Percentiles rank a stretch among this genome's conserved stretches.
Conservation (phyloP, 2,329 filamentous ascomycete genomes). For the Monosporascus sp. region DNA sequence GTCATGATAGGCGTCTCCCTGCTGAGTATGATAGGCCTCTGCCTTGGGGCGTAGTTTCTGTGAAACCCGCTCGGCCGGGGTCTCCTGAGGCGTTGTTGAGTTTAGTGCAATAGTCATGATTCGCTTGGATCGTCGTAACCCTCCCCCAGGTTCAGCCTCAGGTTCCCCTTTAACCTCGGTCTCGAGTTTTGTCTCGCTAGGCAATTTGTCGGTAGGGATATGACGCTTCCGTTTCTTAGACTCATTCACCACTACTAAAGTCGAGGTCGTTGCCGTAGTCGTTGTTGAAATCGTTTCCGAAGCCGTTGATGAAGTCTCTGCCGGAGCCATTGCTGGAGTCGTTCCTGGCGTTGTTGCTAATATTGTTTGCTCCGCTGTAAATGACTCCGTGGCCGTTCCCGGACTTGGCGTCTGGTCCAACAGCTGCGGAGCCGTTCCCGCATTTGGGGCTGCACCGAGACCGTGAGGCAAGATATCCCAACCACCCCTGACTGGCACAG, state of each 20-base stretch:
- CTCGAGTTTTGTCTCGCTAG: background rate
- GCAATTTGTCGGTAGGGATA: background rate
- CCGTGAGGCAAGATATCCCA: slow-evolving; percentile 21
- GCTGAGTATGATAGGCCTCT: background rate
- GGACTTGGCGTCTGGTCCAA: background rate
- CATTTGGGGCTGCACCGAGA: slow-evolving; percentile 11
- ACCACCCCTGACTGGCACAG: slow-evolving; percentile 11
- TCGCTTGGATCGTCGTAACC: background rate
- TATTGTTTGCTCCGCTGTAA: too few relatives aligned
- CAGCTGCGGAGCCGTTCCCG: background rate
- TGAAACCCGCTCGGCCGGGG: background rate
- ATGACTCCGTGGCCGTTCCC: background rate
- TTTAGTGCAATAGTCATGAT: background rate
- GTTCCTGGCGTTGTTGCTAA: background rate
- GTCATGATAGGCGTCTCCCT: background rate
- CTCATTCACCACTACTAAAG: background rate
- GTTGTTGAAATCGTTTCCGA: background rate
- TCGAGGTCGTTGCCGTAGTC: background rate
- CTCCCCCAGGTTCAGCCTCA: background rate
- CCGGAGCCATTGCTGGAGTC: background rate
- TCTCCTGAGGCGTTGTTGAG: background rate
- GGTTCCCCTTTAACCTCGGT: background rate
- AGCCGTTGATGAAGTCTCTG: background rate
- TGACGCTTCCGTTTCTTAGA: background rate
- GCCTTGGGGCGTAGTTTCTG: slow-evolving; percentile 6